Evolutionary conservation across 2,329 filamentous ascomycete genomes (phyloP).

Genomic region (Nothophoma quercina): DNA sequence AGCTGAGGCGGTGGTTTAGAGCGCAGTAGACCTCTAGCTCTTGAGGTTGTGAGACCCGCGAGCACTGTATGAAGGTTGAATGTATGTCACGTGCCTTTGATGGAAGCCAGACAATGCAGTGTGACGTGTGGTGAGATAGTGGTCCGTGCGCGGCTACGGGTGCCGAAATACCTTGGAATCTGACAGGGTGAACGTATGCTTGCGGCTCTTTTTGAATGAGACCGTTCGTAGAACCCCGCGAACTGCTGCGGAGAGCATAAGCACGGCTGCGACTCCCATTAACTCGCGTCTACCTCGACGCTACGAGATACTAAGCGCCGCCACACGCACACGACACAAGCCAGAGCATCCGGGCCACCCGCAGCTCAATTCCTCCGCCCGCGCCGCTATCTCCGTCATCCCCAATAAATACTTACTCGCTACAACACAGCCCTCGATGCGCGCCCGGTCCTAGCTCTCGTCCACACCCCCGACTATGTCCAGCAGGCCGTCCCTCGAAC

Average conservation of each 20-base stretch:
- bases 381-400: slow-evolving; percentile 24
- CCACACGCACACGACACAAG: neutral
- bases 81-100: too few relatives aligned
- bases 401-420: slow-evolving; percentile 13
- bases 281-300: too few relatives aligned
- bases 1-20: too few relatives aligned
- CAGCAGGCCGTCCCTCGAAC: slow-evolving; percentile 26
- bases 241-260: slow-evolving; percentile 2
- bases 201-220: slow-evolving; percentile 1
- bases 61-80: too few relatives aligned
- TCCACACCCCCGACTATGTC: slow-evolving; percentile 40
- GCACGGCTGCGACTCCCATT: neutral
- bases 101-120: too few relatives aligned
- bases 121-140: neutral
- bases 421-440: slow-evolving; percentile 27
- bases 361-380: slow-evolving; percentile 11
- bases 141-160: neutral
- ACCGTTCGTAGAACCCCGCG: slow-evolving; percentile 10
- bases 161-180: neutral
- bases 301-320: neutral
- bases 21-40: too few relatives aligned
- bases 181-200: slow-evolving; percentile 8
- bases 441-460: slow-evolving; percentile 23
- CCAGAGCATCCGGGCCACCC: slow-evolving; percentile 15
- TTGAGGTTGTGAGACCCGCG: too few relatives aligned